Percentiles rank a stretch among this genome's conserved stretches.
Conservation (phyloP, 202 grass and related monocot genomes). For the Schoenoplectus triqueter region DNA sequence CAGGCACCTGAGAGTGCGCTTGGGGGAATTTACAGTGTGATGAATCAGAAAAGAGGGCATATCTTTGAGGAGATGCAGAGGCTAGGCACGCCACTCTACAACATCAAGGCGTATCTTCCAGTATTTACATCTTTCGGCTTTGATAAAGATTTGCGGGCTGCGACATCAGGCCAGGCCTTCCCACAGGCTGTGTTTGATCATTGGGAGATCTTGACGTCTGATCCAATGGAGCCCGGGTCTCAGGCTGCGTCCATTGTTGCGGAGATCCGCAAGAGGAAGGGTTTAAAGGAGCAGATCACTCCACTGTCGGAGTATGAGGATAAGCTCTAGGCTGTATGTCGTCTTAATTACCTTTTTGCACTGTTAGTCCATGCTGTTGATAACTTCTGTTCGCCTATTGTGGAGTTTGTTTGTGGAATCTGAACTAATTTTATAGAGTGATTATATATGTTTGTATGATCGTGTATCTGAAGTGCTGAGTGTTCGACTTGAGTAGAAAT, state of each 20-base stretch:
- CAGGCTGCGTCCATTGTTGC: conserved; percentile 35
- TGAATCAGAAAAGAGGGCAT: conserved; percentile 50
- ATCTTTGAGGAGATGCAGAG: conserved; percentile 48
- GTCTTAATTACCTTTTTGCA: neutral
- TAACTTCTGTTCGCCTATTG: neutral
- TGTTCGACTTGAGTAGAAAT: neutral
- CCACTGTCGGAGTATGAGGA: conserved; percentile 48
- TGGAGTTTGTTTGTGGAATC: neutral
- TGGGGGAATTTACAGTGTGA: conserved; percentile 46
- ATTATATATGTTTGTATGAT: neutral
- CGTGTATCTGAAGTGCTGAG: neutral
- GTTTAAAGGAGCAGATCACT: conserved; percentile 48
- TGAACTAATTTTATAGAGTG: neutral
- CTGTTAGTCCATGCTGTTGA: neutral
- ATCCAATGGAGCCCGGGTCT: conserved; percentile 41
- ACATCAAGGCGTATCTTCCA: conserved; percentile 54
- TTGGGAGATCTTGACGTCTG: conserved; percentile 52
- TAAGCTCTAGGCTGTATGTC: conserved; percentile 38
- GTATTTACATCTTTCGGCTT: conserved; percentile 53
- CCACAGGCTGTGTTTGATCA: conserved; percentile 56
- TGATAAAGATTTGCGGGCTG: conserved; percentile 37
- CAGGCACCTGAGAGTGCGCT: conserved; percentile 54
- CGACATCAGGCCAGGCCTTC: conserved; percentile 47
- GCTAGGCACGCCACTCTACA: conserved; percentile 47
- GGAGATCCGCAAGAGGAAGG: conserved; percentile 55